phyloP scores from a whole-genome alignment of 2,329 filamentous ascomycete species.

The Hortaea sp. region DNA sequence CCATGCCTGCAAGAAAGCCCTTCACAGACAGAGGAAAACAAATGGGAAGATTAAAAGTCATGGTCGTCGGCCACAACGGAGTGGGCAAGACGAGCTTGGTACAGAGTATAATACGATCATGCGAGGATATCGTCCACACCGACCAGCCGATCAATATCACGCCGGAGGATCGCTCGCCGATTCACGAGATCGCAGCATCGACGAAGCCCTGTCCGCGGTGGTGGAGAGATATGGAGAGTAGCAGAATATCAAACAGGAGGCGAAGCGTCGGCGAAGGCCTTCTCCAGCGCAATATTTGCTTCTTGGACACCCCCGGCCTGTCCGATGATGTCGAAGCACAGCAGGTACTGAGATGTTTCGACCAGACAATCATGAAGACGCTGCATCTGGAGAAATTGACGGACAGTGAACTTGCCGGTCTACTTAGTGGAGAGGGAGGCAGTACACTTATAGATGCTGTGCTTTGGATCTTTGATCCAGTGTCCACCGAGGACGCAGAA shows the following conservation, averaged over 20 bases:
- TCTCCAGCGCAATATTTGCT: conserved; percentile 84
- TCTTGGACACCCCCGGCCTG: conserved; percentile 73
- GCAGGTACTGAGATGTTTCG: conserved; percentile 48
- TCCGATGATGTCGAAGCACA: conserved; percentile 40
- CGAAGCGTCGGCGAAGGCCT: conserved; percentile 67
- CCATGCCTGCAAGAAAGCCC: conserved; percentile 76
- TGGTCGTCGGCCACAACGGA: conserved; percentile 74
- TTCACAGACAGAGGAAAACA: conserved; percentile 81
- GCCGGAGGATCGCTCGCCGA: neutral
- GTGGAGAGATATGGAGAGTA: conserved; percentile 73
- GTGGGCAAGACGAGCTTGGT: conserved; percentile 81
- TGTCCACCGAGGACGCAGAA: conserved; percentile 21
- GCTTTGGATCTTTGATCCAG: conserved; percentile 67
- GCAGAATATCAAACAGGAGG: conserved; percentile 48
- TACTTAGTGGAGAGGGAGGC: conserved; percentile 74
- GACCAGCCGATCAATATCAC: conserved; percentile 42
- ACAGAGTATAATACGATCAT: conserved; percentile 74
- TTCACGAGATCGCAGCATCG: conserved; percentile 36
- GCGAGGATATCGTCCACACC: conserved; percentile 88
- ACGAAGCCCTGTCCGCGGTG: conserved; percentile 66
- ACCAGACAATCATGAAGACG: conserved; percentile 56
- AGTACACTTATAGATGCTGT: conserved; percentile 68
- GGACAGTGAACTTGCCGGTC: conserved; percentile 63
- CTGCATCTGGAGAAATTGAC: conserved; percentile 51
- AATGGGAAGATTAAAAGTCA: conserved; percentile 78